Evolutionary conservation across 164 flowering plant genomes (phyloP).

Genomic region (Magnolia sinica): DNA sequence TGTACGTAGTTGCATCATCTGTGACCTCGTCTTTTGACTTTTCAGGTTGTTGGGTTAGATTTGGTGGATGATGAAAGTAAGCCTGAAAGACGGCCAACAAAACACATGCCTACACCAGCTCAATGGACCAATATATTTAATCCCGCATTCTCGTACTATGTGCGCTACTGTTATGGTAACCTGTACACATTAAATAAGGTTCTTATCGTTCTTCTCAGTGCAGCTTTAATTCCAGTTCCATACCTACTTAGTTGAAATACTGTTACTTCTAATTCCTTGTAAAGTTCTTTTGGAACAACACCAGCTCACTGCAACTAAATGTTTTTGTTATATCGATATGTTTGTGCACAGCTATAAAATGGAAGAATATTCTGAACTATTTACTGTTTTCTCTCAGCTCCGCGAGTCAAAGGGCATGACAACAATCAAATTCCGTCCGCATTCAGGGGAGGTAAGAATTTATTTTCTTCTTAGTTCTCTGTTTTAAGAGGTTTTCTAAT

Average conservation of each 20-base stretch:
- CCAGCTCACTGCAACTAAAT: background rate
- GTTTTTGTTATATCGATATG: background rate
- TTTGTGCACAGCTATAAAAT: background rate
- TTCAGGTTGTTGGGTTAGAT: slow-evolving; percentile 95
- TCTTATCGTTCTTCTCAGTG: background rate
- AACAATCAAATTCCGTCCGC: slow-evolving; percentile 93
- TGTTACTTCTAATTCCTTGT: background rate
- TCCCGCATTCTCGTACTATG: slow-evolving; percentile 95
- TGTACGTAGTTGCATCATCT: too few species aligned
- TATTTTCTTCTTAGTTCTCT: background rate
- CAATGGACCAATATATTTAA: slow-evolving; percentile 97
- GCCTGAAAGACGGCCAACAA: slow-evolving; percentile 98
- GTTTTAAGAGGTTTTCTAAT: background rate
- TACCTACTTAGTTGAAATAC: background rate
- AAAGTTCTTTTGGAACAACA: background rate
- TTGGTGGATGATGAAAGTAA: slow-evolving; percentile 99
- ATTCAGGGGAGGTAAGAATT: slow-evolving; percentile 82
- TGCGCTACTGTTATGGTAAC: slow-evolving; percentile 91
- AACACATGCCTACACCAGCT: slow-evolving; percentile 97
- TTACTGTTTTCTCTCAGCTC: slow-evolving; percentile 37
- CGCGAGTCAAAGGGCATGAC: slow-evolving; percentile 98
- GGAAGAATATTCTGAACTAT: background rate
- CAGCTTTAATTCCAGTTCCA: background rate
- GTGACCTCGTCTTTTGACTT: background rate
- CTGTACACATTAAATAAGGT: slow-evolving; percentile 95